A percentile compares a stretch with the other conserved stretches of the same genome.
These are phyloP conservation scores for Exophiala viscosa DNA, from an alignment of 2,329 filamentous ascomycete genomes.

Conservation along the genomic window DNA sequence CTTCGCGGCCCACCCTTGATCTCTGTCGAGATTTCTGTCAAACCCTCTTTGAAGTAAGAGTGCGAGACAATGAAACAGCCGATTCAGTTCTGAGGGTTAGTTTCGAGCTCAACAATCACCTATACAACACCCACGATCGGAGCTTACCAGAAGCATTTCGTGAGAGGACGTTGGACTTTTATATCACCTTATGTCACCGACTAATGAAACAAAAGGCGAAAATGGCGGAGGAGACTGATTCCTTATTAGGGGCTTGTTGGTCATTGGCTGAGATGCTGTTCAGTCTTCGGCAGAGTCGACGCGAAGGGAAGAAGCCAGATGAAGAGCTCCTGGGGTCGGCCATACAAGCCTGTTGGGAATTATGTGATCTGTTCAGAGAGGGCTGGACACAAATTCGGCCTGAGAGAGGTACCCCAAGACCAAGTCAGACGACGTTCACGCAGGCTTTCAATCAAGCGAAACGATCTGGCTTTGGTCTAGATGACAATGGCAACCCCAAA, in stretches of 20 bases:
- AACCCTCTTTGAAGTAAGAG: conserved; percentile 79
- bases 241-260: conserved; percentile 83
- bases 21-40: conserved; percentile 91
- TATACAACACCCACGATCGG: conserved; percentile 87
- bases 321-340: conserved; percentile 83
- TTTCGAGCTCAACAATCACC: conserved; percentile 91
- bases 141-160: conserved; percentile 80
- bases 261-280: conserved; percentile 88
- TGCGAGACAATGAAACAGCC: conserved; percentile 69
- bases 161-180: conserved; percentile 88
- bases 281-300: conserved; percentile 75
- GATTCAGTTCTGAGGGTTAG: conserved; percentile 89
- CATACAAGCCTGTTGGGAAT: conserved; percentile 89
- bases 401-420: conserved; percentile 78
- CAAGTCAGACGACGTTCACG: conserved; percentile 74
- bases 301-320: conserved; percentile 68
- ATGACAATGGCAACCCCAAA: conserved; percentile 30
- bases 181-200: conserved; percentile 87
- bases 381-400: conserved; percentile 87
- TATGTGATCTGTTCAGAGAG: conserved; percentile 88
- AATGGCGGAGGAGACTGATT: conserved; percentile 75
- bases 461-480: conserved; percentile 36
- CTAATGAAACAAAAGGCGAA: conserved; percentile 91
- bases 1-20: conserved; percentile 70
- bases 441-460: conserved; percentile 50